phyloP scores from a whole-genome alignment of 1,139 yeast genomes.

The Yamadazyma atmosphaerica region DNA sequence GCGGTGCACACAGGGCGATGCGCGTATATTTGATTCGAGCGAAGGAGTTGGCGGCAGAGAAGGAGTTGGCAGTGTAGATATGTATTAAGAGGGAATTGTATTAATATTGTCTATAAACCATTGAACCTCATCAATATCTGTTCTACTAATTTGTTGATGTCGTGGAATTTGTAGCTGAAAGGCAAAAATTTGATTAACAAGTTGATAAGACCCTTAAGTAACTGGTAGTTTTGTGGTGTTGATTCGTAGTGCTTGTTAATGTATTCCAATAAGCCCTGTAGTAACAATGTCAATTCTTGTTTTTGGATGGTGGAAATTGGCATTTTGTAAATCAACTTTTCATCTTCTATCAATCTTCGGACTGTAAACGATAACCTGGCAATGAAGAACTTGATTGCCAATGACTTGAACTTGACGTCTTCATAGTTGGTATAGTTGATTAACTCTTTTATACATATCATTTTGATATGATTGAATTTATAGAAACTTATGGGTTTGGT shows the following conservation, averaged over 20 bases:
- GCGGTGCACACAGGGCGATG: neutral
- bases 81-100: too few species aligned
- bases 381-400: slow-evolving; percentile 25
- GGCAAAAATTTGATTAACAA: slow-evolving; percentile 30
- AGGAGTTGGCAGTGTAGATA: neutral
- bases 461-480: slow-evolving; percentile 27
- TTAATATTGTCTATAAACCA: neutral
- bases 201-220: slow-evolving; percentile 10
- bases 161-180: slow-evolving; percentile 20
- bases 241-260: slow-evolving; percentile 3
- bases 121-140: slow-evolving; percentile 1
- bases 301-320: slow-evolving; percentile 41
- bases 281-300: slow-evolving; percentile 28
- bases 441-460: slow-evolving; percentile 34
- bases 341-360: slow-evolving; percentile 38
- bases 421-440: slow-evolving; percentile 23
- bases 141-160: neutral
- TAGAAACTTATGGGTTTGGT: slow-evolving; percentile 27
- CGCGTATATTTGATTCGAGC: slow-evolving; percentile 1
- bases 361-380: slow-evolving; percentile 34
- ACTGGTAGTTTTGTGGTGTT: slow-evolving; percentile 8
- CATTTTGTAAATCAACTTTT: slow-evolving; percentile 25
- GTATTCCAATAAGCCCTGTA: slow-evolving; percentile 24
- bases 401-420: slow-evolving; percentile 18
- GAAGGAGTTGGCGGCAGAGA: neutral